Base-by-base conservation (phyloP, 805 yeast genomes). In the Candida wancherniae region DNA sequence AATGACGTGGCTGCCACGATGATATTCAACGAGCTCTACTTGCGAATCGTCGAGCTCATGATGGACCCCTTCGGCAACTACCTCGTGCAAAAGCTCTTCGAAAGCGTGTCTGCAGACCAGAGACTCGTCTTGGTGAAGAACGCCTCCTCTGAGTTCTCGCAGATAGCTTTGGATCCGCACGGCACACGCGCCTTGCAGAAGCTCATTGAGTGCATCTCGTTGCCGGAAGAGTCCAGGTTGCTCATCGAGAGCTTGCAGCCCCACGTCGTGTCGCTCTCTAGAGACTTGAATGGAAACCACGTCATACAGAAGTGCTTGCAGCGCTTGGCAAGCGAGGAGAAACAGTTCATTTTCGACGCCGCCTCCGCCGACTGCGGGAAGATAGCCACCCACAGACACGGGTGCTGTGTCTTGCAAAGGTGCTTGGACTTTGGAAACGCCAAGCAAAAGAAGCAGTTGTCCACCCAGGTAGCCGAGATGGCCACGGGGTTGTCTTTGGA, bases 11-110 rank as follows among this genome's bases (percentile, higher is more conserved):
- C 83, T 9, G 81, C 88, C 6, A 71, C 81, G 18, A 63, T 77
- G 51, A 84, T 92, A 28, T 88, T 86, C 59, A 75, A 76, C 35
- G 96, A 92, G 55, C 83, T 86, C 25, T 74, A 77, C 43, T 63
- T 72, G 21, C 80, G 84, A 45, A 80, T 86, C 35, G 80, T 84
- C 32, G 95, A 86, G 54, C 67, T 92, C 41, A 90, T 92, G 97
- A 73, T 74, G 18, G 95, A 88, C 57, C 95, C 97, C 5, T 92
- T 92, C 63, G 98, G 98, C n/a, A 92, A 92, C 56, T 92, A 92
- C 50, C 66, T 92, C 50, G 76, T 94, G 44, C 98, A 92, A 59
- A 92, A 90, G 57, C 61, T 92, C 34, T 68, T 92, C 42, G 97
- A 88, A 53, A 73, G 77, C 42, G 81, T 87, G 15, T 63, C 71